phyloP scores from a whole-genome alignment of 2,329 filamentous ascomycete species.

The Monilinia laxa region DNA sequence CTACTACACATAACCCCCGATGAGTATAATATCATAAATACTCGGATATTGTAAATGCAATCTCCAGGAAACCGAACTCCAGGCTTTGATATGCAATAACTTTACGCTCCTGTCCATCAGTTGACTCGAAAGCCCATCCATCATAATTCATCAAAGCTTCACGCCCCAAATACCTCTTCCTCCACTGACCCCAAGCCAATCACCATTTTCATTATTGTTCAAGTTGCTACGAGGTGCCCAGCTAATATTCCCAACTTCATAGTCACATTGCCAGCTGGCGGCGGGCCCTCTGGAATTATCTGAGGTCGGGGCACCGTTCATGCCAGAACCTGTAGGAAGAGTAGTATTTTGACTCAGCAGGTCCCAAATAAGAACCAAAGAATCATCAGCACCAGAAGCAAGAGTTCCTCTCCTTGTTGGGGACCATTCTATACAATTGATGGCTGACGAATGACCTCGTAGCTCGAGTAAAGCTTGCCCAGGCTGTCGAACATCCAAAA shows the following conservation, averaged over 20 bases:
- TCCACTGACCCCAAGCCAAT: slow-evolving; percentile 82
- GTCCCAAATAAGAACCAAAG: slow-evolving; percentile 90
- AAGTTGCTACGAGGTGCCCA: slow-evolving; percentile 75
- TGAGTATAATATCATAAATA: slow-evolving; percentile 28
- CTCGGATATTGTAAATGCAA: slow-evolving; percentile 32
- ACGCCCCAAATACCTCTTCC: slow-evolving; percentile 77
- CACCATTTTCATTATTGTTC: slow-evolving; percentile 63
- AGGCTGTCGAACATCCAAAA: slow-evolving; percentile 93
- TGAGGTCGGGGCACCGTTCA: slow-evolving; percentile 51
- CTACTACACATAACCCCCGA: slow-evolving; percentile 30
- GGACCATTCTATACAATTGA: slow-evolving; percentile 97
- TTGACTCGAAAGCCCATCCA: slow-evolving; percentile 21
- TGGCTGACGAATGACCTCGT: slow-evolving; percentile 77
- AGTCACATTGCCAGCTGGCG: slow-evolving; percentile 81
- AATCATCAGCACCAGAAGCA: slow-evolving; percentile 90
- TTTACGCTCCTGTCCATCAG: slow-evolving; percentile 27
- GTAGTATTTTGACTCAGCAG: slow-evolving; percentile 61
- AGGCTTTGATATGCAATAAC: slow-evolving; percentile 31
- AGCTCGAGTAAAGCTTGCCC: slow-evolving; percentile 93
- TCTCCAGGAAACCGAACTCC: slow-evolving; percentile 32
- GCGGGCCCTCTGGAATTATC: slow-evolving; percentile 66
- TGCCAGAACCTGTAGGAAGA: slow-evolving; percentile 40
- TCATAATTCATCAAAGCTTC: slow-evolving; percentile 36
- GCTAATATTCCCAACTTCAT: slow-evolving; percentile 80
- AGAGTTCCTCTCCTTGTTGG: slow-evolving; percentile 82